Evolutionary conservation across 768 basidiomycete species (phyloP), one percentile per base, ranked within the genome.

Genomic region (Mycena crocata): DNA sequence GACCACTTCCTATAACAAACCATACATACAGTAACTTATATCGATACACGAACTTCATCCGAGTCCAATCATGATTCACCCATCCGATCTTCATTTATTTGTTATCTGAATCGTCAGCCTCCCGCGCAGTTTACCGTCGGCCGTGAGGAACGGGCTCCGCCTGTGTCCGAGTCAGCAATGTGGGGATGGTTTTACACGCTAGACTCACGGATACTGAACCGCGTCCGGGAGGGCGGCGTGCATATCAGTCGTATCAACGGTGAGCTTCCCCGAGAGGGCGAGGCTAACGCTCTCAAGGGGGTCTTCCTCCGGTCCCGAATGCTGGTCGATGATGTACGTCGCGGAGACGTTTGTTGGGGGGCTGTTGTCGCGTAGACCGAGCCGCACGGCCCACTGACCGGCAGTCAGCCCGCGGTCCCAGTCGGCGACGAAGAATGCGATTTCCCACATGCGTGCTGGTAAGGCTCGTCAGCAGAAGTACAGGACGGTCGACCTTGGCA

Each of bases 361-460:
- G 31, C 69, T 67, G n/a, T 56, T 44, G 8, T 70, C 65, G 28
- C 19, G 40, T 30, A 70, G 46, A 2, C 19, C 24, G n/a, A 70
- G 44, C 21, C 65, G 62, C 39, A 37, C 65, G 24, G 65, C 65
- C 69, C 69, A 70, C 34, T 64, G 60, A 5, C 69, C 69, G 13
- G 57, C 62, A 5, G 5, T 42, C 26, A 67, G 46, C 1, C 45
- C 26, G 9, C 21, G 55, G 1, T 10, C 21, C n/a, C 21, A 21
- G 4, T 42, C 14, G 3, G 52, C 71, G 21, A 77, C 69, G 26
- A 76, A 55, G 71, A 82, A 83, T 13, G 52, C 46, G 50, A 81
- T 62, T 24, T 54, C 48, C 81, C 81, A 83, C 62, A 83, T 72
- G 3, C 82, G 78, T 23, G 77, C 82, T 83, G 35, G 2, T 12